Evolutionary conservation across 2,329 filamentous ascomycete genomes (phyloP).

Genomic region (Paecilomyces variotii): DNA sequence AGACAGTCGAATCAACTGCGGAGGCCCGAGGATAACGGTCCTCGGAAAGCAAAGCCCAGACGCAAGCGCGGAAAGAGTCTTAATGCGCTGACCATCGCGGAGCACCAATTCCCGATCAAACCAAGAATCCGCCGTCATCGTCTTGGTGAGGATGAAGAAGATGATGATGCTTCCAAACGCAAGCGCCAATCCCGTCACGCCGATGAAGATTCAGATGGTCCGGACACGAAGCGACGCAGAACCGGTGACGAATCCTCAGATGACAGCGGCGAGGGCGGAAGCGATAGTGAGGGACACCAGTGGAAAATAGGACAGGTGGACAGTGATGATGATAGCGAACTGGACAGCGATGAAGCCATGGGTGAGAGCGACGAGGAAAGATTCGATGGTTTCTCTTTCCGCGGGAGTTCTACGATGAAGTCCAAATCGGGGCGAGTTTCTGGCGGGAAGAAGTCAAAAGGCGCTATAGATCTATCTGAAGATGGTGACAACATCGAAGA

Average conservation of each 20-base stretch:
- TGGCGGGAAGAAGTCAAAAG: slow-evolving; percentile 15
- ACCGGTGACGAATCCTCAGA: slow-evolving; percentile 37
- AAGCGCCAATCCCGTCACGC: slow-evolving; percentile 29
- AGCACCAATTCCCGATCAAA: slow-evolving; percentile 46
- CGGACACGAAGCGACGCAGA: slow-evolving; percentile 38
- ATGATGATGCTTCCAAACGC: slow-evolving; percentile 36
- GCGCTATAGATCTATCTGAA: slow-evolving; percentile 44
- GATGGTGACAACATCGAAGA: slow-evolving; percentile 39
- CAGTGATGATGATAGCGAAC: slow-evolving; percentile 59
- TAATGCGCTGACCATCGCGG: slow-evolving; percentile 60
- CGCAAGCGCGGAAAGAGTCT: slow-evolving; percentile 40
- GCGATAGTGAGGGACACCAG: slow-evolving; percentile 76
- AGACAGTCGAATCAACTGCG: slow-evolving; percentile 29
- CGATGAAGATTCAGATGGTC: slow-evolving; percentile 32
- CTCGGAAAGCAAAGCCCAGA: slow-evolving; percentile 42
- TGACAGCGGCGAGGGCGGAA: slow-evolving; percentile 60
- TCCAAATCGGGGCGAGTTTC: slow-evolving; percentile 26
- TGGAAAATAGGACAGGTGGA: slow-evolving; percentile 70
- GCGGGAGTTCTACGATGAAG: slow-evolving; percentile 46
- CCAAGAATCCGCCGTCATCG: slow-evolving; percentile 49
- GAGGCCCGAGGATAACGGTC: slow-evolving; percentile 27
- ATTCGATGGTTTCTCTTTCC: slow-evolving; percentile 68
- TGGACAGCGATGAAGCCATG: slow-evolving; percentile 75
- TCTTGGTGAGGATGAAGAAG: slow-evolving; percentile 44
- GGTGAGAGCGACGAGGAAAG: slow-evolving; percentile 80